Base-by-base conservation (phyloP, 23 red algal genomes). In the Gracilaria caudata region DNA sequence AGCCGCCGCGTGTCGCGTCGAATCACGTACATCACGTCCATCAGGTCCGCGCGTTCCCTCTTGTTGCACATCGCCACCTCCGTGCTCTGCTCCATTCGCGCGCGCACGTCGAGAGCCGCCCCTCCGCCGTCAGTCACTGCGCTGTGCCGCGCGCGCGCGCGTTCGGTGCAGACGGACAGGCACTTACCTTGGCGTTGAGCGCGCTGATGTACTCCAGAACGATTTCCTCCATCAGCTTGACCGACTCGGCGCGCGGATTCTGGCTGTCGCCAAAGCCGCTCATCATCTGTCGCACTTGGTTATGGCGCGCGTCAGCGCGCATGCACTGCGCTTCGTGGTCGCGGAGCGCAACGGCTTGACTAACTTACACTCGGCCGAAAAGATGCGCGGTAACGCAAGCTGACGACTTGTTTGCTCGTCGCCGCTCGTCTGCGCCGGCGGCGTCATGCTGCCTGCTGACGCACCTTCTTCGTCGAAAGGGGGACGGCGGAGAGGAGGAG, bases 251-350 rank as follows among this genome's bases (percentile, higher is more conserved):
- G 43, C 90, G 81, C 45, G 97, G 97, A 53, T 60, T 89, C 75
- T 71, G 73, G 16, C 79, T 92, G 89, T 99, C 97, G 34, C 97
- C 97, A 80, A 99, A 99, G 13, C 97, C 97, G 74, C 84, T 95
- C 97, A 99, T 95, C 91, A 99, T 95, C 64, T 81, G 61, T 5
- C 95, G 95, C 51, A 98, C 75, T 79, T n/a, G n/a, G n/a, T n/a
- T n/a, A n/a, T n/a, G n/a, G 75, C 32, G 12, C 39, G 32, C 23
- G 23, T 1, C 26, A 53, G 14, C 49, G 14, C 14, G 1, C 5
- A 17, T 16, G 4, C 43, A 11, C 43, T 3, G 54, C 54, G 17
- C 7, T 58, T 16, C 7, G 54, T 16, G 54, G 3, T 58, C 54
- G 7, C 14, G 46, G 46, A 7, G 46, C 46, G 8, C 46, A 7